Conservation (phyloP, 2,329 filamentous ascomycete species). For the Polytolypa hystricis region DNA sequence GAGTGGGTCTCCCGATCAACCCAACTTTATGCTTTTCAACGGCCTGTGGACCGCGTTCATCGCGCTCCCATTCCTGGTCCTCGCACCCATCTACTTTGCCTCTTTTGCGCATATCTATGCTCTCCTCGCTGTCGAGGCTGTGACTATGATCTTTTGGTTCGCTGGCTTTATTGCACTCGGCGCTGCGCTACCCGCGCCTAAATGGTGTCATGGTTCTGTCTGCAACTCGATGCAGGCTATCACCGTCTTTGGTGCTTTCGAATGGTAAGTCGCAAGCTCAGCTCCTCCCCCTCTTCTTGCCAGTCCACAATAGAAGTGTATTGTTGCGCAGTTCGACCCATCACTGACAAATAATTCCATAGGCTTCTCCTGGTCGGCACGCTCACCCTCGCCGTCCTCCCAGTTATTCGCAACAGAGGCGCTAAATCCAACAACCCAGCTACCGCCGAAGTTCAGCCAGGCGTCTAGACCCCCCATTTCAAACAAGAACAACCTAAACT, state of each 20-base stretch:
- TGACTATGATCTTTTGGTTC: conserved; percentile 86
- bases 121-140: conserved; percentile 54
- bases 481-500: neutral
- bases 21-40: conserved; percentile 73
- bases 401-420: conserved; percentile 7
- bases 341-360: conserved; percentile 2
- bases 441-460: conserved; percentile 3
- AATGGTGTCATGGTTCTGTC: conserved; percentile 41
- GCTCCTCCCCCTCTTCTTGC: neutral
- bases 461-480: too few relatives aligned
- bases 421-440: conserved; percentile 1
- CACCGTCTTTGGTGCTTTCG: conserved; percentile 37
- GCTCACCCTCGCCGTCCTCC: conserved; percentile 8
- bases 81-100: conserved; percentile 54
- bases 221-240: conserved; percentile 50
- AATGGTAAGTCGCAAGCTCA: conserved; percentile 33
- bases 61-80: conserved; percentile 54
- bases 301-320: neutral
- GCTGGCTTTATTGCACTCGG: conserved; percentile 70
- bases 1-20: conserved; percentile 43
- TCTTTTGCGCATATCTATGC: conserved; percentile 52
- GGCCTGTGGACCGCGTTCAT: conserved; percentile 65
- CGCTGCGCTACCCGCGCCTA: conserved; percentile 48
- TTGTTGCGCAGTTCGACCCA: too few relatives aligned
- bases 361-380: conserved; percentile 31